phyloP scores from a whole-genome alignment of 1,139 yeast species.

The Debaryomyces subglobosus region DNA sequence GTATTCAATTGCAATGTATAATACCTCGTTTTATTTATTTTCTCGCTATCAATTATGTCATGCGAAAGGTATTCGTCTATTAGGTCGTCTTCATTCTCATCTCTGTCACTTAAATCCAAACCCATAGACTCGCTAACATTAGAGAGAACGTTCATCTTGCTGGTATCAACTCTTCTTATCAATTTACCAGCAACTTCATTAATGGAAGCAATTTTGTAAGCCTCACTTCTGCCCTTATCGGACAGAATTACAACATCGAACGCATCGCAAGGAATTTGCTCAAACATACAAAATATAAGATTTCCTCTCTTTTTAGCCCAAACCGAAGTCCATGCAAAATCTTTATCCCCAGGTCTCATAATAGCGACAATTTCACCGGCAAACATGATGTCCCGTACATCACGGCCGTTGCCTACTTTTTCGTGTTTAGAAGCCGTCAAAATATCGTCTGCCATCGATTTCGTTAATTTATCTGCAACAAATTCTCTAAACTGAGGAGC shows the following conservation, averaged over 20 bases:
- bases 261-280: slow-evolving; percentile 83
- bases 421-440: slow-evolving; percentile 13
- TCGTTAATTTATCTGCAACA: slow-evolving; percentile 58
- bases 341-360: slow-evolving; percentile 50
- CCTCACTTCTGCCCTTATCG: slow-evolving; percentile 21
- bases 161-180: slow-evolving; percentile 25
- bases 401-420: slow-evolving; percentile 21
- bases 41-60: slow-evolving; percentile 44
- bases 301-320: slow-evolving; percentile 84
- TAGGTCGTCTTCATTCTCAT: slow-evolving; percentile 14
- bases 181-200: slow-evolving; percentile 48
- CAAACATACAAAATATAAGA: slow-evolving; percentile 80
- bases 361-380: slow-evolving; percentile 64
- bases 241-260: slow-evolving; percentile 59
- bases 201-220: slow-evolving; percentile 36
- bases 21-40: slow-evolving; percentile 60
- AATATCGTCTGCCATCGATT: slow-evolving; percentile 39
- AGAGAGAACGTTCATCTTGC: slow-evolving; percentile 23
- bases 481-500: slow-evolving; percentile 74
- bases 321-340: slow-evolving; percentile 74
- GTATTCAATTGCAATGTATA: slow-evolving; percentile 57
- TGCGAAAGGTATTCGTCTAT: slow-evolving; percentile 19
- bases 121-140: slow-evolving; percentile 38
- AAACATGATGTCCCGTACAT: slow-evolving; percentile 30
- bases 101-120: slow-evolving; percentile 21